Evolutionary conservation across 768 basidiomycete species (phyloP).

Genomic region (Rhizopogon vulgaris): DNA sequence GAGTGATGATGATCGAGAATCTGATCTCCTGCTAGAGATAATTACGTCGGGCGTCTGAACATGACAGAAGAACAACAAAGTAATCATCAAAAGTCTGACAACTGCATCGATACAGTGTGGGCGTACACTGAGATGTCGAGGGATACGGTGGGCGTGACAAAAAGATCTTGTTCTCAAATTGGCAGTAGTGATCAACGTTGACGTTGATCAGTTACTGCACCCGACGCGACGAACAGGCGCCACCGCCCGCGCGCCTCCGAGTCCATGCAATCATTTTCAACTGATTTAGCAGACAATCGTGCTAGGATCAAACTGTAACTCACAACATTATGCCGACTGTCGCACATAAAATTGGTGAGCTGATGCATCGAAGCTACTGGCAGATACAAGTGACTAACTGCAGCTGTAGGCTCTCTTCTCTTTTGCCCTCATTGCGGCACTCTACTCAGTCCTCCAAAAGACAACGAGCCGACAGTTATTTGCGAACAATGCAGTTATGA

Average conservation of each 20-base stretch:
- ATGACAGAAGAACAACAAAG: conserved; percentile 6
- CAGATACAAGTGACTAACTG: neutral
- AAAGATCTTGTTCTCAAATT: conserved; percentile 17
- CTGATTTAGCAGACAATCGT: no score
- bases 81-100: neutral
- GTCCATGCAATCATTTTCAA: neutral
- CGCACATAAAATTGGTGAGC: conserved; percentile 47
- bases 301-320: neutral
- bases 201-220: neutral
- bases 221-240: neutral
- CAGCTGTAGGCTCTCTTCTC: conserved; percentile 68
- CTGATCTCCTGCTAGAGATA: neutral
- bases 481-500: conserved; percentile 88
- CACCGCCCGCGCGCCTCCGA: no score
- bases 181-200: neutral
- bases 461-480: conserved; percentile 62
- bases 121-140: conserved; percentile 5
- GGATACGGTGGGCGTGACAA: conserved; percentile 1
- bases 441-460: conserved; percentile 74
- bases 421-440: conserved; percentile 96
- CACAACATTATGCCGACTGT: conserved; percentile 16
- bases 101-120: conserved; percentile 4
- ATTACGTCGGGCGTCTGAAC: conserved; percentile 1
- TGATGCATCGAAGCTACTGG: neutral
- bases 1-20: neutral